Evolutionary conservation across 768 basidiomycete genomes (phyloP).

Genomic region (Mycena albidolilacea): DNA sequence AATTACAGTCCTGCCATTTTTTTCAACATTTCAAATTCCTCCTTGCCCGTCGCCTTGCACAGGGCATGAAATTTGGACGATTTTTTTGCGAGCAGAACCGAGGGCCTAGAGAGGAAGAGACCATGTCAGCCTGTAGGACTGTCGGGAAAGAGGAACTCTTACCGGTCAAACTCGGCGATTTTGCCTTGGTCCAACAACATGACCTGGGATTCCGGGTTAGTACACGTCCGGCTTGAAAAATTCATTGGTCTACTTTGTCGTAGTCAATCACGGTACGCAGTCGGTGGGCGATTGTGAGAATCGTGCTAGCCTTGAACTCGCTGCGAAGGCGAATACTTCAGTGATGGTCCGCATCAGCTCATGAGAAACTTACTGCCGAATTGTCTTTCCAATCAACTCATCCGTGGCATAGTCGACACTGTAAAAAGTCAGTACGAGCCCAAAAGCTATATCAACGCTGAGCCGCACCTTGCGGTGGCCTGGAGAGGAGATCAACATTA

Average conservation of each 20-base stretch:
- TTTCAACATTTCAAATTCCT: constrained; percentile 78
- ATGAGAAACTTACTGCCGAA: constrained; percentile 73
- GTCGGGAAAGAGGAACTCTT: too few relatives aligned
- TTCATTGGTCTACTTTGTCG: constrained; percentile 68
- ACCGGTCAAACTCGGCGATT: background rate
- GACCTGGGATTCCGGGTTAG: constrained; percentile 59
- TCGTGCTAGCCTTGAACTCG: constrained; percentile 84
- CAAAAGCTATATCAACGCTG: too few relatives aligned
- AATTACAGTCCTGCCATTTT: constrained; percentile 69
- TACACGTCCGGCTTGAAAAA: constrained; percentile 22
- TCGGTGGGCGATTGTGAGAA: constrained; percentile 87
- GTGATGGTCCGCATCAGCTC: background rate
- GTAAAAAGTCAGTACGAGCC: too few relatives aligned
- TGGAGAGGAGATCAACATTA: constrained; percentile 43
- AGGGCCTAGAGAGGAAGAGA: constrained; percentile 11
- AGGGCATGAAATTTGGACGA: constrained; percentile 75
- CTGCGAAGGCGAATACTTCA: constrained; percentile 53
- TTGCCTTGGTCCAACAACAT: constrained; percentile 84
- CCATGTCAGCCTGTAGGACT: too few relatives aligned
- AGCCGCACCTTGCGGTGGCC: constrained; percentile 75
- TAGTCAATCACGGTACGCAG: constrained; percentile 88
- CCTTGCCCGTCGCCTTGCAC: constrained; percentile 83
- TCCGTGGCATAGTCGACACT: constrained; percentile 65
- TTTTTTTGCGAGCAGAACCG: constrained; percentile 65
- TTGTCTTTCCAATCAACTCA: constrained; percentile 87